Evolutionary conservation across 768 basidiomycete species (phyloP), one percentile per base, ranked within the genome.

Genomic region (Boletus barrowsii): DNA sequence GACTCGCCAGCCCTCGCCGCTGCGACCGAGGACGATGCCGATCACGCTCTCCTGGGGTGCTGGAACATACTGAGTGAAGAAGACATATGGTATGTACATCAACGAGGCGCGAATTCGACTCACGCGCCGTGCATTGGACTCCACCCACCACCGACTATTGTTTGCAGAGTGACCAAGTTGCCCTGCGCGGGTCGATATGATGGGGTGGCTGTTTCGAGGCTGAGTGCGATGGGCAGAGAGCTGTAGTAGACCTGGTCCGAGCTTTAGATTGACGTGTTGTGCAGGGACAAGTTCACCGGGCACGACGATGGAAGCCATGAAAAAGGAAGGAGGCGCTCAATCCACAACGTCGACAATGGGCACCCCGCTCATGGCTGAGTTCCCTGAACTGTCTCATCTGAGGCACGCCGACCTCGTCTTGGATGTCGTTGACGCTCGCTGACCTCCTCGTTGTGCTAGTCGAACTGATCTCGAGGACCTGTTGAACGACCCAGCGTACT

Each of bases 401-500:
- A 84, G 88, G 90, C 90, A 72, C 67, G 83, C 63, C 46, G 44
- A 55, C 46, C 32, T 55, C 48, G 40, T 48, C 48, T 36, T 56
- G 17, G 48, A 35, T 24, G 30, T 35, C 32, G 29, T 43, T 26
- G 13, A 39, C 22, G 22, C 36, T n/a, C 36, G 51, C 57, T 62
- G 51, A 68, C 52, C 33, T 30, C 5, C 11, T 42, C 51, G 20
- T 26, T 33, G 42, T 46, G 44, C n/a, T 63, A 94, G 93, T 60
- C 83, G 90, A 47, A 87, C 91, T 59, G 93, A 94, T 62, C 78
- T 98, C n/a, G 90, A 97, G 69, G 93, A 95, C 64, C 74, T 97
- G 5, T 73, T 97, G 20, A 77, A 79, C 14, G 91, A 97, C 66
- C 87, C 86, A 1, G 73, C 75, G 15, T 94, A 94, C 68, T 94